Base-by-base conservation (phyloP, 106 monocot species). In the Chionographis japonica region DNA sequence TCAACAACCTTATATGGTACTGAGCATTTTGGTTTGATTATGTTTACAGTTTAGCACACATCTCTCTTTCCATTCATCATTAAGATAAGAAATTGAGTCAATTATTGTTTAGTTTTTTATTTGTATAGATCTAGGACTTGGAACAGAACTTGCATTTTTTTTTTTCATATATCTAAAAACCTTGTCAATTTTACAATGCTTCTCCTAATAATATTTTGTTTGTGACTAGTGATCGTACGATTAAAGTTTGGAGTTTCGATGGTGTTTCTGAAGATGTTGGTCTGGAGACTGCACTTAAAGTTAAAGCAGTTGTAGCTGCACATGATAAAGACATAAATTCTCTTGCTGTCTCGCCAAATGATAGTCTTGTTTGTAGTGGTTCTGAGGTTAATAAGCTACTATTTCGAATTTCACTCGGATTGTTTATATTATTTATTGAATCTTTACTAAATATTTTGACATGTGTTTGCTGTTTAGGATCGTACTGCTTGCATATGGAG, bases 321-420 rank as follows among this genome's bases (percentile, higher is more conserved):
- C 97, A 97, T 79, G 92, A 92, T 62, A 92, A 92, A 72, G 97
- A 97, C 71, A 97, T 97, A 40, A 97, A 97, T 72, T 89, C 82
- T 65, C 75, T 97, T 50, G 89, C 92, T 60, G 71, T 97, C 20
- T 87, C 97, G 50, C 97, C 92, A 56, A 79, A 92, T 87, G 97
- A 97, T 67, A 73, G 68, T 68, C 78, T 89, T 69, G 83, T 91
- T 72, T 97, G 97, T 69, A 97, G 92, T 71, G 97, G 97, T 62
- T 97, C 97, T 50, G 92, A 92, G 89, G 95, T 97, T 60, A 42
- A 54, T 11, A 54, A 46, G 35, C 50, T 37, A 37, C 42, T 35
- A 7, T 68, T 11, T 37, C 39, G 15, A 46, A 56, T 58, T 38
- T 52, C 20, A 38, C 11, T 10, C 13, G 2, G 41, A 40, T 65